Conservation (phyloP, 352 stramenopile species). For the Globisporangium barbulae region DNA sequence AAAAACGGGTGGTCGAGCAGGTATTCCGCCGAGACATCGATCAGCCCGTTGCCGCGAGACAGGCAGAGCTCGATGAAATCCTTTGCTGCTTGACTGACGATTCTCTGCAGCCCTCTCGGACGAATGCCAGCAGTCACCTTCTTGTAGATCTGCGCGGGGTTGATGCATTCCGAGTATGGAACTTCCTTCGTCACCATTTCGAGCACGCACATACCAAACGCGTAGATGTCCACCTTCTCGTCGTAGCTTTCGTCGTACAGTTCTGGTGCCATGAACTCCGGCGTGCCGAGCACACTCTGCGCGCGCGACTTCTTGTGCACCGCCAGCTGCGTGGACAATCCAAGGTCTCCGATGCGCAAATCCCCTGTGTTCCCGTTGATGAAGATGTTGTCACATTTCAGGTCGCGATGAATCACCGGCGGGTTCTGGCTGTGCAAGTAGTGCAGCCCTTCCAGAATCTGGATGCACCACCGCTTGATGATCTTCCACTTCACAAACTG, state of each 20-base stretch:
- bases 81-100: slow-evolving; percentile 64
- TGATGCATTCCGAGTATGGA: slow-evolving; percentile 96
- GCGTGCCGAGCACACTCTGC: slow-evolving; percentile 96
- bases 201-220: slow-evolving; percentile 99
- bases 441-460: slow-evolving; percentile 96
- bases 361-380: slow-evolving; percentile 98
- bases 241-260: slow-evolving; percentile 98
- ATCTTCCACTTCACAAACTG: slow-evolving; percentile 98
- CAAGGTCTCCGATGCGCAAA: slow-evolving; percentile 97
- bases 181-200: slow-evolving; percentile 99
- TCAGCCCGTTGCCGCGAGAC: slow-evolving; percentile 69
- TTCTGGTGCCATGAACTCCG: slow-evolving; percentile 99
- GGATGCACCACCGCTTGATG: slow-evolving; percentile 96
- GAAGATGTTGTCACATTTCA: slow-evolving; percentile 98
- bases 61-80: slow-evolving; percentile 87
- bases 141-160: slow-evolving; percentile 90
- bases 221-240: slow-evolving; percentile 97
- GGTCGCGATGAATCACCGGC: slow-evolving; percentile 91
- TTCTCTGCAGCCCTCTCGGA: slow-evolving; percentile 62
- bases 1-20: slow-evolving; percentile 72
- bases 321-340: slow-evolving; percentile 83
- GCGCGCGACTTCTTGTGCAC: slow-evolving; percentile 75
- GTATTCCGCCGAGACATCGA: slow-evolving; percentile 83
- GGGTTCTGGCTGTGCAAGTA: slow-evolving; percentile 90
- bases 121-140: slow-evolving; percentile 87